A percentile compares a stretch with the other conserved stretches of the same genome.
Conservation (phyloP, 176 grass and related monocot species). For the Chloris gayana region DNA sequence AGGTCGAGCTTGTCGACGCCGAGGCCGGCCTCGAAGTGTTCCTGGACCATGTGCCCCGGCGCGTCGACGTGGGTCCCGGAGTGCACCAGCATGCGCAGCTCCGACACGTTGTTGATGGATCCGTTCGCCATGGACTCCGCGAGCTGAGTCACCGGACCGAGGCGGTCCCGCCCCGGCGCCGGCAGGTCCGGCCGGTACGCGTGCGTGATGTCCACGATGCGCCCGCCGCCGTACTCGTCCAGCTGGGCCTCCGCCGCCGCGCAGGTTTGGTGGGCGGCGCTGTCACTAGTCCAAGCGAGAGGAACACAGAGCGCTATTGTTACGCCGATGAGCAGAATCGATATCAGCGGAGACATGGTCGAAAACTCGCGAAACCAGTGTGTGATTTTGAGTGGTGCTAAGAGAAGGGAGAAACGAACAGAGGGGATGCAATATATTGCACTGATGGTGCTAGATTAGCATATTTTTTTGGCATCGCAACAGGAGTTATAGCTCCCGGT, state of each 20-base stretch:
- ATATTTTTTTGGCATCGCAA: too few species aligned
- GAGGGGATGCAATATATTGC: too few species aligned
- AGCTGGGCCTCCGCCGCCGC: not conserved
- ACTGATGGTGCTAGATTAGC: too few species aligned
- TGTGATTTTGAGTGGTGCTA: too few species aligned
- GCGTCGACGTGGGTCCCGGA: slow-evolving; percentile 76
- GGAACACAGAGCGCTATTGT: not conserved
- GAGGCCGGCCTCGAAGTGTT: slow-evolving; percentile 61
- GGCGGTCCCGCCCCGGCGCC: slow-evolving; percentile 35
- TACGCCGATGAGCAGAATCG: not conserved
- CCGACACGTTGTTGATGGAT: slow-evolving; percentile 67
- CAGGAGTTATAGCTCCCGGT: too few species aligned
- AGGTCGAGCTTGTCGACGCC: slow-evolving; percentile 83
- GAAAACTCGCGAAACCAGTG: not conserved
- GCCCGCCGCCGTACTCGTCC: slow-evolving; percentile 60
- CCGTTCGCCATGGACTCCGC: slow-evolving; percentile 71
- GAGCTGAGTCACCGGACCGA: slow-evolving; percentile 49
- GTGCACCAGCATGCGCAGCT: slow-evolving; percentile 61
- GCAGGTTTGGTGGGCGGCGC: slow-evolving; percentile 41
- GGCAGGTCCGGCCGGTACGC: slow-evolving; percentile 68
- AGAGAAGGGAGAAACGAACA: too few species aligned
- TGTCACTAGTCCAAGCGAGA: not conserved
- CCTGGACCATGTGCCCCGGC: slow-evolving; percentile 59
- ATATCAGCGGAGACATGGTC: not conserved
- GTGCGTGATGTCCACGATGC: slow-evolving; percentile 88